Base-by-base conservation (phyloP, 2,329 filamentous ascomycete genomes). In the Pseudofabraea citricarpa region DNA sequence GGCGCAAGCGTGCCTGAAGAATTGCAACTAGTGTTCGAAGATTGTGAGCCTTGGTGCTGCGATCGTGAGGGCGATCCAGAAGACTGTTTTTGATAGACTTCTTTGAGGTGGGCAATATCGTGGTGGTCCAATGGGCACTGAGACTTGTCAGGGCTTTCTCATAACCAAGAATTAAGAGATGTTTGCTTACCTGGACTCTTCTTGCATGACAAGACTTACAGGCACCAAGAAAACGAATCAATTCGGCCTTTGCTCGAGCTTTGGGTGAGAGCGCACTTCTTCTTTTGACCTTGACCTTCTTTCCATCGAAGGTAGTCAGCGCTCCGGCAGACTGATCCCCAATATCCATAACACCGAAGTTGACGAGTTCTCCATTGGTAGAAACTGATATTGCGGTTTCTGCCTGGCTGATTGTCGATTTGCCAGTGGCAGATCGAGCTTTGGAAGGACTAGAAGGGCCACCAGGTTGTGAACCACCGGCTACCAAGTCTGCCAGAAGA, bases 81-180 rank as follows among this genome's bases (percentile, higher is more conserved):
- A 37, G 35, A 22, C 4, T 15, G 19, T 21, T 15, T 20, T 39
- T 39, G 42, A 7, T 41, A 44, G 5, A 47, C 37, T 16, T 8
- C 39, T 41, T 56, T 46, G n/a, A 61, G 53, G n/a, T 24, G 46
- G 8, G 40, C 43, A 16, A 56, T 51, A 24, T 61, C 58, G 36
- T 59, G 56, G 43, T 61, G 58, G 18, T 57, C 47, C 15, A 59
- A 41, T 13, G 53, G 52, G 40, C 58, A 61, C 56, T 58, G 10
- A 1, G 16, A 9, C 15, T 35, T 22, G 35, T n/a, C 18, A 41
- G 15, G 13, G 6, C 6, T n/a, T 16, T 41, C 26, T n/a, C n/a
- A n/a, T n/a, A n/a, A 6, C 33, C 6, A 23, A 9, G 5, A n/a
- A 24, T 24, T 7, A 9, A 15, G 12, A n/a, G 6, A 13, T n/a